Evolutionary conservation across 768 basidiomycete genomes (phyloP), one percentile per base, ranked within the genome.

Genomic region (Tulasnella sp.): DNA sequence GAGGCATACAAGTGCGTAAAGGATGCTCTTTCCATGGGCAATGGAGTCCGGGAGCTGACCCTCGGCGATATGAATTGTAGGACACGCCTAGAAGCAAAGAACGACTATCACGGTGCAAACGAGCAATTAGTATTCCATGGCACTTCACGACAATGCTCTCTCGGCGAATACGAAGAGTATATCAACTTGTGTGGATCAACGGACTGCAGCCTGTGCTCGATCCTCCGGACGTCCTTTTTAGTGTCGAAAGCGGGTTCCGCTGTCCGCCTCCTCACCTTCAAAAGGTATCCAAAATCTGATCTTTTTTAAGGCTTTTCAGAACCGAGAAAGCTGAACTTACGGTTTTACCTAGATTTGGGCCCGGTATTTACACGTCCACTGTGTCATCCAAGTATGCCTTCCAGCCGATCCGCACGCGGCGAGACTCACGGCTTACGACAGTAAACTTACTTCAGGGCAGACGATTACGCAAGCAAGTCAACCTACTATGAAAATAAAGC

Each of bases 301-400:
- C 44, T 15, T 44, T 11, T 44, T 44, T 44, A 44, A 44, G 1
- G 3, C 44, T 44, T 15, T 44, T 3, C 44, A 3, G 15, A 44
- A 4, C 44, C 16, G 44, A 44, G 3, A 44, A 44, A 18, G 15
- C 16, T 44, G 7, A 44, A 44, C 2, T 15, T 18, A 44, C 44
- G 5, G 11, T 44, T 11, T 35, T 51, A 20, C 13, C 11, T 74
- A 42, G 73, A 32, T 74, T 74, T 55, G 73, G 73, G 23, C 73
- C 26, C 20, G 73, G 73, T 10, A 44, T 74, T 10, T 74, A 74
- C 46, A 74, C 73, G 11, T 48, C 73, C 6, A 48, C n/a, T 2
- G 73, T 74, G 73, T 74, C 73, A n/a, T 74, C 73, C n/a, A 74
- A 74, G 73, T 74, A 35, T 5, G 73, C 9, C 40, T 20, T 48